Evolutionary conservation across 2,329 filamentous ascomycete species (phyloP).

Genomic region (Aphanoascus verrucosus): DNA sequence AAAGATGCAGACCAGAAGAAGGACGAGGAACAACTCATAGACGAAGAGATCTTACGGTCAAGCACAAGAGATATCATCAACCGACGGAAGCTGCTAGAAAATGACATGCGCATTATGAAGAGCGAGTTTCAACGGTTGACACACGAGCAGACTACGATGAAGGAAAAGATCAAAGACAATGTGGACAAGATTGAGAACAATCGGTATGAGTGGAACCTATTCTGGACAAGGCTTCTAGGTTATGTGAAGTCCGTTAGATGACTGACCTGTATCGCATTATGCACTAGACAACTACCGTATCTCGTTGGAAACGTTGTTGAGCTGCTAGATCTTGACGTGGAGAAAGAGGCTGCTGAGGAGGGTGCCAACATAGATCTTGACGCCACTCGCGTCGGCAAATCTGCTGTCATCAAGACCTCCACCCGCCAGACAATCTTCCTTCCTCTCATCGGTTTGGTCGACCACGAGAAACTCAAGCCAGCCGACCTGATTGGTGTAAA

Average conservation of each 20-base stretch:
- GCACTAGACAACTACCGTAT: conserved; percentile 79
- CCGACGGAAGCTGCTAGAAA: conserved; percentile 82
- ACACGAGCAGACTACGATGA: conserved; percentile 93
- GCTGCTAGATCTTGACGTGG: conserved; percentile 89
- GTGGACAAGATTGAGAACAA: conserved; percentile 99
- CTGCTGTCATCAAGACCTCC: conserved; percentile 97
- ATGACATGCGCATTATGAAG: conserved; percentile 97
- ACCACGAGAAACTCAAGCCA: conserved; percentile 88
- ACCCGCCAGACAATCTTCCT: conserved; percentile 98
- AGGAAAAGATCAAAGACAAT: conserved; percentile 98
- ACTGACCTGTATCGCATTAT: neutral
- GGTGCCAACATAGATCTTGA: conserved; percentile 98
- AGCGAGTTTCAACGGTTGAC: conserved; percentile 89
- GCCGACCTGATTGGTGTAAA: conserved; percentile 96
- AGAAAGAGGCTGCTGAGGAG: conserved; percentile 90
- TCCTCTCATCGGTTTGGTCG: conserved; percentile 90
- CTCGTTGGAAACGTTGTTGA: conserved; percentile 98
- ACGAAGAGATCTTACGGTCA: conserved; percentile 84
- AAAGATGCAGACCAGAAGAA: conserved; percentile 62
- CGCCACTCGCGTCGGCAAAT: conserved; percentile 92
- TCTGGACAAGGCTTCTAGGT: no score
- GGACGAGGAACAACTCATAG: conserved; percentile 67
- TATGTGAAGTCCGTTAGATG: neutral
- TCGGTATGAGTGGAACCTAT: conserved; percentile 47
- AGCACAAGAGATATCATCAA: conserved; percentile 93